phyloP scores from a whole-genome alignment of 1,284 basidiomycete genomes.

The Malassezia arunalokei region DNA sequence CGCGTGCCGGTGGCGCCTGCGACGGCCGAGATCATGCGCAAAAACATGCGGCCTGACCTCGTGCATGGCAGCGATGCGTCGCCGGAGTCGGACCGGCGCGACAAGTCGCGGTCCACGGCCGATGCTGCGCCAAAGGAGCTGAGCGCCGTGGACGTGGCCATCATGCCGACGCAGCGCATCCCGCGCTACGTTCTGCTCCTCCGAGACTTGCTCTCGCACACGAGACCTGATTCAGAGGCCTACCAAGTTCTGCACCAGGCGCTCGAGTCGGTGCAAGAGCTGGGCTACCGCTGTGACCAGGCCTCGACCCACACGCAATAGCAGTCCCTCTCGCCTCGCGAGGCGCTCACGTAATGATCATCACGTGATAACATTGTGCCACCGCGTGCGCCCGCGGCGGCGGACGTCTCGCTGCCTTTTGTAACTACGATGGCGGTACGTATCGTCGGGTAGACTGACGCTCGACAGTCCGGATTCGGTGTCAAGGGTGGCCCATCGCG shows the following conservation, averaged over 20 bases:
- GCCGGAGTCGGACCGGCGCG: slow-evolving; percentile 1
- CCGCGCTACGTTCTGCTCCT: slow-evolving; percentile 33
- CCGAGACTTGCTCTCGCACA: slow-evolving; percentile 31
- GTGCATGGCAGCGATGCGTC: not conserved
- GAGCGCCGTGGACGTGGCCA: slow-evolving; percentile 35
- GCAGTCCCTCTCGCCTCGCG: not conserved
- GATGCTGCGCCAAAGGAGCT: slow-evolving; percentile 19
- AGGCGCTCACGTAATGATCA: not conserved
- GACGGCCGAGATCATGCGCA: not conserved
- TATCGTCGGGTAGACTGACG: not conserved
- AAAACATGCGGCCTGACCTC: not conserved
- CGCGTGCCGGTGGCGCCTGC: slow-evolving; percentile 23
- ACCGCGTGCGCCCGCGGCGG: no score
- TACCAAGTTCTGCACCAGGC: slow-evolving; percentile 15
- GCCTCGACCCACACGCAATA: slow-evolving; percentile 4
- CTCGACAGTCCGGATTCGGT: slow-evolving; percentile 54
- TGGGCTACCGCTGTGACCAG: slow-evolving; percentile 13
- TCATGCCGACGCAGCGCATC: slow-evolving; percentile 43
- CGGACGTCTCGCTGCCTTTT: no score
- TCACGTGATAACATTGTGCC: no score
- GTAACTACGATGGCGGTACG: not conserved
- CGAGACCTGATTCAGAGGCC: slow-evolving; percentile 27
- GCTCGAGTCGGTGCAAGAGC: slow-evolving; percentile 12
- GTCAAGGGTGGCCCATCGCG: slow-evolving; percentile 65
- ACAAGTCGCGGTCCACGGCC: not conserved